A percentile compares a stretch with the other conserved stretches of the same genome.
Evolutionary conservation across 345 rosid species (phyloP).

Genomic region (Clausena lansium): DNA sequence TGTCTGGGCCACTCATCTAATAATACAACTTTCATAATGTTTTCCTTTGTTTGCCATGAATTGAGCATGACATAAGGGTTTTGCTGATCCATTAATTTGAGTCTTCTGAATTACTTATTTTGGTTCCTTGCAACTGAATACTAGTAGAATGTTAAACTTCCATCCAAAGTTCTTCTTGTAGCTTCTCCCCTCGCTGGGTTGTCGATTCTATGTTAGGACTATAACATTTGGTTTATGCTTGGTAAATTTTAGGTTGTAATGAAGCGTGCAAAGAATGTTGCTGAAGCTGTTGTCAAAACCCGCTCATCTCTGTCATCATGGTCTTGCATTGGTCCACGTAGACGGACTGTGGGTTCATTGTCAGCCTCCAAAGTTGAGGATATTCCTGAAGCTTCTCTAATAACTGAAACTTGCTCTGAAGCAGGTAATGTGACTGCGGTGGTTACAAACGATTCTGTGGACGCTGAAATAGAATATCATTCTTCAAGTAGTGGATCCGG

Average conservation of each 20-base stretch:
- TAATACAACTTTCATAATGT: neutral
- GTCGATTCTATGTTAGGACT: neutral
- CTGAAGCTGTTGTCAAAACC: slow-evolving; percentile 82
- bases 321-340: slow-evolving; percentile 94
- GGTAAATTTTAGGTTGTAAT: slow-evolving; percentile 64
- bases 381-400: slow-evolving; percentile 44
- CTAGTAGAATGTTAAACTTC: neutral
- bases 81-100: neutral
- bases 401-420: slow-evolving; percentile 46
- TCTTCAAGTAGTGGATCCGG: slow-evolving; percentile 51
- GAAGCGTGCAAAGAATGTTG: slow-evolving; percentile 87
- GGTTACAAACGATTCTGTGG: slow-evolving; percentile 25
- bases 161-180: neutral
- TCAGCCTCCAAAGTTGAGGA: slow-evolving; percentile 44
- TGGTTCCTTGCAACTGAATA: neutral
- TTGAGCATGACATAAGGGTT: neutral
- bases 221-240: neutral
- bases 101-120: neutral
- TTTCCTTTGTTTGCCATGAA: neutral
- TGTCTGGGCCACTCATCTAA: neutral
- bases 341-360: slow-evolving; percentile 48
- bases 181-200: neutral
- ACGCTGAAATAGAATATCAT: slow-evolving; percentile 32
- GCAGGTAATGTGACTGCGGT: slow-evolving; percentile 31
- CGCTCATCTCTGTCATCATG: slow-evolving; percentile 78